These are phyloP conservation scores for Nitzschia sp. DNA, from an alignment of 108 stramenopile species.

Conservation along the genomic window DNA sequence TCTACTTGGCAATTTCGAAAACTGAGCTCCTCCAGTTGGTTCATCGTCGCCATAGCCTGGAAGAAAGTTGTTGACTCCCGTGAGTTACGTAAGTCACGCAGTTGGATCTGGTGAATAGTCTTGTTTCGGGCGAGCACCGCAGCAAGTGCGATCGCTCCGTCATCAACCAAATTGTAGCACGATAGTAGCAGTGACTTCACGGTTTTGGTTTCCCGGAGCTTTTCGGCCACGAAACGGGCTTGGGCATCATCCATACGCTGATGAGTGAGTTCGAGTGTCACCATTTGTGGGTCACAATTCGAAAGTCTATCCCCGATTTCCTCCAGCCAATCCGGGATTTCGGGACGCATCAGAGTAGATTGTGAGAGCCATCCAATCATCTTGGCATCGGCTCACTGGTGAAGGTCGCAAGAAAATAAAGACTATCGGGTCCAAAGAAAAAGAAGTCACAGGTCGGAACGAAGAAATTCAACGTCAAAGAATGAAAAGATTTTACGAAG, in stretches of 20 bases:
- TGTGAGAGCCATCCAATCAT: slow-evolving; percentile 23
- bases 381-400: neutral
- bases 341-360: slow-evolving; percentile 18
- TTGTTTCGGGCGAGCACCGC: slow-evolving; percentile 1
- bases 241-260: slow-evolving; percentile 20
- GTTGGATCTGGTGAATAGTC: slow-evolving; percentile 20
- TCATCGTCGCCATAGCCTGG: slow-evolving; percentile 3
- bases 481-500: no score
- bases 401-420: no score
- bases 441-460: no score
- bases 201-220: slow-evolving; percentile 14
- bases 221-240: slow-evolving; percentile 1
- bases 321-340: slow-evolving; percentile 34
- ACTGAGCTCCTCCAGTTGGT: slow-evolving; percentile 19
- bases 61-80: slow-evolving; percentile 21
- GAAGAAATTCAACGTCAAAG: no score
- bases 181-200: slow-evolving; percentile 15
- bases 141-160: slow-evolving; percentile 22
- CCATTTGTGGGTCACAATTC: slow-evolving; percentile 15
- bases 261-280: slow-evolving; percentile 20
- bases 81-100: slow-evolving; percentile 22
- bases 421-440: no score
- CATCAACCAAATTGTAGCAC: slow-evolving; percentile 24
- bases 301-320: slow-evolving; percentile 19
- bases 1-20: slow-evolving; percentile 26